phyloP scores from a whole-genome alignment of 2,329 filamentous ascomycete species.

The Aspergillus sp. region DNA sequence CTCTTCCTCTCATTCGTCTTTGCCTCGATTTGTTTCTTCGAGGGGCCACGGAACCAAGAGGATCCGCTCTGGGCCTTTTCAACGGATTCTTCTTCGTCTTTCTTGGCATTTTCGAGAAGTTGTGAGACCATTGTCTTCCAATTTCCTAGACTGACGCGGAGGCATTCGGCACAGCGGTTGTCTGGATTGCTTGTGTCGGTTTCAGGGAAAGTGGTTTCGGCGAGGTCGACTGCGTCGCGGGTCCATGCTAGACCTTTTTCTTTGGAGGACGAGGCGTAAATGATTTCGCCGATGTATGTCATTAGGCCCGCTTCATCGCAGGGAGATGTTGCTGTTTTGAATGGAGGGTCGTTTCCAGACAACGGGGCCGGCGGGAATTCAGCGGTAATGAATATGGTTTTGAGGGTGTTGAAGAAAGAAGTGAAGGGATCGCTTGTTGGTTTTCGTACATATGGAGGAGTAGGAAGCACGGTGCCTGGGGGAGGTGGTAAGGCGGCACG shows the following conservation, averaged over 20 bases:
- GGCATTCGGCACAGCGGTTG: slow-evolving; percentile 72
- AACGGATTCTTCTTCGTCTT: slow-evolving; percentile 35
- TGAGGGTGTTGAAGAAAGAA: slow-evolving; percentile 40
- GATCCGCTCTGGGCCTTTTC: slow-evolving; percentile 26
- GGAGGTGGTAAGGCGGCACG: slow-evolving; percentile 54
- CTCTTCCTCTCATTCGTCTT: slow-evolving; percentile 33
- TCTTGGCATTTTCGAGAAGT: slow-evolving; percentile 51
- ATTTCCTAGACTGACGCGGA: slow-evolving; percentile 73
- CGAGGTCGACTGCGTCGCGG: slow-evolving; percentile 77
- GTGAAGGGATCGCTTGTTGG: slow-evolving; percentile 28
- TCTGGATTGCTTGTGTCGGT: slow-evolving; percentile 42
- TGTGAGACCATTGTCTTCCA: slow-evolving; percentile 78
- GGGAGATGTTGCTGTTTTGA: slow-evolving; percentile 62
- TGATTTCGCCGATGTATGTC: slow-evolving; percentile 90
- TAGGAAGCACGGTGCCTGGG: slow-evolving; percentile 23
- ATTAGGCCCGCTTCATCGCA: slow-evolving; percentile 86
- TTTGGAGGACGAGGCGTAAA: slow-evolving; percentile 67
- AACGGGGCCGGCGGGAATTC: slow-evolving; percentile 69
- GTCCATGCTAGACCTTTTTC: slow-evolving; percentile 86
- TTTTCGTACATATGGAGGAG: slow-evolving; percentile 22
- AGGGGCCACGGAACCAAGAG: slow-evolving; percentile 32
- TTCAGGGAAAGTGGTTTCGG: slow-evolving; percentile 62
- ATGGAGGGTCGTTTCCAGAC: slow-evolving; percentile 67
- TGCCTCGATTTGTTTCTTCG: slow-evolving; percentile 25
- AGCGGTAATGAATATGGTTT: slow-evolving; percentile 52